Evolutionary conservation across 441 rosid species (phyloP), one percentile per base, ranked within the genome.

Genomic region (Gossypium davidsonii): DNA sequence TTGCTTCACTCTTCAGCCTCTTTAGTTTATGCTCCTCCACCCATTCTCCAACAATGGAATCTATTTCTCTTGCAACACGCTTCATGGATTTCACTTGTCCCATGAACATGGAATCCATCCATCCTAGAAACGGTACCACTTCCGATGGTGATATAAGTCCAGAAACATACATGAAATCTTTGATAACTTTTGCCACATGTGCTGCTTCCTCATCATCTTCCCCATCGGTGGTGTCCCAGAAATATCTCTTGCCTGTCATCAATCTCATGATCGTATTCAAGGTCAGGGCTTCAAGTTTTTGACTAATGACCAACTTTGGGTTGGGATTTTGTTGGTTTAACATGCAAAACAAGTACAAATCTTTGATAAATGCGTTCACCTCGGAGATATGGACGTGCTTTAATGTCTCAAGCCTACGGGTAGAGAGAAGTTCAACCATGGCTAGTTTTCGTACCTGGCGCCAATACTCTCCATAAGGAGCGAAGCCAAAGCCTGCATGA

Each of bases 391-490:
- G 76, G 0, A 80, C 75, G 7, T 73, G 84, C 78, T 73, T 73
- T 0, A 82, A 79, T 57, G 17, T 6, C 17, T 74, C 80, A 0
- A 83, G 73, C 11, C 84, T 68, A 66, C 63, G 78, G 17, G n/a
- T 49, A 0, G 83, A 80, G 12, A 84, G 79, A 55, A 86, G 84
- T 73, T 86, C 80, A 4, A 76, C 74, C 65, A 78, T 76, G 37
- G 84, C 80, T 15, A 83, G 60, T 65, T 81, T 86, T 56, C 88
- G 80, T n/a, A 84, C 58, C 5, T 83, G 77, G 0, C 84, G 81
- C 90, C 85, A 83, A 37, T 78, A 80, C 11, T 69, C 49, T 0
- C 88, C 88, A 23, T 86, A 83, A 0, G 86, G 80, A 5, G 88
- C 82, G 1, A 86, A 69, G 1, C 78, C 82, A 10, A 84, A 79